Percentiles rank a stretch among this genome's conserved stretches.
These are phyloP conservation scores for Clavariopsis aquatica DNA, from an alignment of 495 filamentous ascomycete species.

Conservation along the genomic window DNA sequence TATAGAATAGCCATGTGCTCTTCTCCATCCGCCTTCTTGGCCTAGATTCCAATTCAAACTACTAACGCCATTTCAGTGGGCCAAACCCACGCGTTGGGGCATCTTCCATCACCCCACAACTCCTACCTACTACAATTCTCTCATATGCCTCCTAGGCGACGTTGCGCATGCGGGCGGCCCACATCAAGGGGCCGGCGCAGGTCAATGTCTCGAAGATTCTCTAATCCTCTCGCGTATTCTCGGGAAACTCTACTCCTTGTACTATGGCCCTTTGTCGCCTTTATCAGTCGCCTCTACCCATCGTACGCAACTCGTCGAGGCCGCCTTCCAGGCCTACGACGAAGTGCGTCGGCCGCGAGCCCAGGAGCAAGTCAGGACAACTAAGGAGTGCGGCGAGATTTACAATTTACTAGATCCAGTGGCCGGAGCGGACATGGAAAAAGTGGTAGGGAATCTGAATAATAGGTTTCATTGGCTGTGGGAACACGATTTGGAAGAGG, in stretches of 20 bases:
- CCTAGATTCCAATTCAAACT: too few relatives aligned
- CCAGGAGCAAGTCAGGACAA: constrained; percentile 36
- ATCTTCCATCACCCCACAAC: constrained; percentile 27
- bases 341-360: constrained; percentile 33
- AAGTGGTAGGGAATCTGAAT: constrained; percentile 27
- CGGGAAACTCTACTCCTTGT: background rate
- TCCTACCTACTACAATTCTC: constrained; percentile 28
- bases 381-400: constrained; percentile 29
- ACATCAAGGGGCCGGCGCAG: constrained; percentile 32
- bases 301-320: constrained; percentile 4
- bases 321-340: constrained; percentile 34
- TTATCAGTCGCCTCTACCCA: background rate
- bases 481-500: constrained; percentile 33
- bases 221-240: constrained; percentile 82
- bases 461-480: constrained; percentile 34
- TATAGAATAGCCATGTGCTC: too few relatives aligned
- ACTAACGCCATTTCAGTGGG: constrained; percentile 10
- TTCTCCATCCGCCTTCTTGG: too few relatives aligned
- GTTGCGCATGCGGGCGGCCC: constrained; percentile 29
- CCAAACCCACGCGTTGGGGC: constrained; percentile 29
- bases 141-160: constrained; percentile 33
- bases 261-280: background rate
- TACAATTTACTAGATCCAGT: constrained; percentile 29
- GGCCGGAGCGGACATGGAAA: constrained; percentile 28
- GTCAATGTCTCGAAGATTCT: constrained; percentile 64